These are phyloP conservation scores for Hygrophorus russula DNA, from an alignment of 768 basidiomycete genomes.

Conservation along the genomic window DNA sequence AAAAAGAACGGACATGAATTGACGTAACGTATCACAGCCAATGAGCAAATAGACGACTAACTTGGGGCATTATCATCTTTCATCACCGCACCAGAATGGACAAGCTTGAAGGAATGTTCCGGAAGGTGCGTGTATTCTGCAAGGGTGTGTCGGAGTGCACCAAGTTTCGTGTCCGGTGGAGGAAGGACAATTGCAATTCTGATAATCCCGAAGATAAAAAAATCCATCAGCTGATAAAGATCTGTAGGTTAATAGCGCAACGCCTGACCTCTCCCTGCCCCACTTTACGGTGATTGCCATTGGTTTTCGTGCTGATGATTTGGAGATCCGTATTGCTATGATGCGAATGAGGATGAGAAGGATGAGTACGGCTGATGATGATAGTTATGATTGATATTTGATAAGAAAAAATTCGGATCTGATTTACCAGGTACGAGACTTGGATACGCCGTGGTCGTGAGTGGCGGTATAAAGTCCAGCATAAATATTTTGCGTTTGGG, in stretches of 20 bases:
- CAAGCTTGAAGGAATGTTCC: conserved; percentile 64
- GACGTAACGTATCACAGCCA: neutral
- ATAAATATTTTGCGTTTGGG: neutral
- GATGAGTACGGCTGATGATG: neutral
- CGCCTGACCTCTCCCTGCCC: conserved; percentile 24
- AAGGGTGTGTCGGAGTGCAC: conserved; percentile 45
- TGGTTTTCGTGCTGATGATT: neutral
- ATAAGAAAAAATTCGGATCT: too few relatives aligned
- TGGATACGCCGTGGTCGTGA: neutral
- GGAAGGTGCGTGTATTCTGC: conserved; percentile 71
- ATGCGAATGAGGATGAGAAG: neutral
- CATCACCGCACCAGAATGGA: conserved; percentile 86
- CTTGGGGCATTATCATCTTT: conserved; percentile 65
- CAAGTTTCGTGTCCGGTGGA: conserved; percentile 46
- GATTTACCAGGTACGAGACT: neutral
- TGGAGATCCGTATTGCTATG: neutral
- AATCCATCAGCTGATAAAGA: conserved; percentile 3
- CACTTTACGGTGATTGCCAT: conserved; percentile 38
- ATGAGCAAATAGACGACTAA: conserved; percentile 21
- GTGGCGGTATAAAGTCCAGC: neutral
- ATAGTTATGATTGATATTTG: neutral
- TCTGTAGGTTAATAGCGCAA: conserved; percentile 4
- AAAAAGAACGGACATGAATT: neutral
- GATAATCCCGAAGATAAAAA: conserved; percentile 1
- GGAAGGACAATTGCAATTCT: conserved; percentile 40